Percentiles rank a stretch among this genome's conserved stretches.
Evolutionary conservation across 192 early-diverging fungal species (phyloP).

Genomic region (Dimargaris cristalligena): DNA sequence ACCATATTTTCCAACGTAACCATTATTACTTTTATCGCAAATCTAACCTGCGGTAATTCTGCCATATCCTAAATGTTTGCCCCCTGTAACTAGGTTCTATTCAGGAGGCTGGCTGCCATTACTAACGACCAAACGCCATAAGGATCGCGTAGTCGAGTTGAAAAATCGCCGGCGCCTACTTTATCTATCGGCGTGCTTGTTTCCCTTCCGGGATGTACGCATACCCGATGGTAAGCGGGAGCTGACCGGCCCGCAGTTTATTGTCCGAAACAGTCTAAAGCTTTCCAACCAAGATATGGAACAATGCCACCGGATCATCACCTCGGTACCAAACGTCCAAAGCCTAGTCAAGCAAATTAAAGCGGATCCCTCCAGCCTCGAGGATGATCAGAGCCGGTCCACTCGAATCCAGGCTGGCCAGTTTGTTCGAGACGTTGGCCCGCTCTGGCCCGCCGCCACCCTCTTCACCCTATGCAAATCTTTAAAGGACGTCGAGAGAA

Average conservation of each 20-base stretch:
- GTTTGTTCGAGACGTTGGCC: not conserved
- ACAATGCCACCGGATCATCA: slow-evolving; percentile 4
- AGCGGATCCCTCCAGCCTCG: not conserved
- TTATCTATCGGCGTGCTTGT: slow-evolving; percentile 36
- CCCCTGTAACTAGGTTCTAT: too few relatives aligned
- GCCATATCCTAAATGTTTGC: too few relatives aligned
- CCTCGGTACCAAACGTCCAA: not conserved
- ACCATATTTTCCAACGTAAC: too few relatives aligned
- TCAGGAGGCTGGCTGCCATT: not conserved
- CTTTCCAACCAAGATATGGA: slow-evolving; percentile 25
- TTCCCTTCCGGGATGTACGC: slow-evolving; percentile 30
- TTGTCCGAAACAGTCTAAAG: slow-evolving; percentile 46
- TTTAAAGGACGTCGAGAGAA: not conserved
- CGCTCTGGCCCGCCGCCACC: too few relatives aligned
- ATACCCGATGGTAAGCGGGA: slow-evolving; percentile 27
- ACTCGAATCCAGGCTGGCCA: not conserved
- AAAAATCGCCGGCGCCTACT: slow-evolving; percentile 20
- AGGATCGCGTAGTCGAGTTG: not conserved
- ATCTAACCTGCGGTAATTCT: too few relatives aligned
- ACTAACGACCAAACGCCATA: not conserved
- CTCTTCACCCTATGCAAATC: too few relatives aligned
- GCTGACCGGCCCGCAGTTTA: slow-evolving; percentile 25
- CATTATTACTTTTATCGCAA: too few relatives aligned
- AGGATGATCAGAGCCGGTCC: too few relatives aligned
- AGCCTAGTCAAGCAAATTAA: not conserved